Evolutionary conservation across 768 basidiomycete genomes (phyloP), one percentile per base, ranked within the genome.

Genomic region (Piloderma croceum): DNA sequence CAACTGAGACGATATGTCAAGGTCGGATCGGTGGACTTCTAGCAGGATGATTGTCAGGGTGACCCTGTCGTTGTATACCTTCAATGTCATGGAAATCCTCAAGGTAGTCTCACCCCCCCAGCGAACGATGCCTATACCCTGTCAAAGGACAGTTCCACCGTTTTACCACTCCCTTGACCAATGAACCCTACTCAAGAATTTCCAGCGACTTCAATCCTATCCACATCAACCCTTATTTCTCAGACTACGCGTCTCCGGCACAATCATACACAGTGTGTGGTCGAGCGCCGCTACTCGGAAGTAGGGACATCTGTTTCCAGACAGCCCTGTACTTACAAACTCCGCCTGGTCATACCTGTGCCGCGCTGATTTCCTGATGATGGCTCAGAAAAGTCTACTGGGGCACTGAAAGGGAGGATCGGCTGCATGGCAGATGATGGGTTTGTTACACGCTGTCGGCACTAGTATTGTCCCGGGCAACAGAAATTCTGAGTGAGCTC

Each of bases 161-260:
- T 71, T 6, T 94, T 91, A 79, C 69, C 34, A 76, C 94, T 3
- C 94, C 94, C 19, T 68, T 87, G 33, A 90, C 89, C 34, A 99
- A 99, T 57, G 89, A 94, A 63, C 86, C 91, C 2, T 99, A 98
- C 66, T 97, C 93, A 4, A 80, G 82, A 61, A 77, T 93, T 35
- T 99, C 96, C 0, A 93, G 94, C 33, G 94, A 99, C 64, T 98
- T 90, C 73, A 98, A 99, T 62, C 96, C 96, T 21, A 99, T 99
- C 51, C 96, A 99, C 60, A 72, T 96, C 61, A 97, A 99, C 64
- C 94, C 96, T 0, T 98, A 98, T 73, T 97, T 99, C 70, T 80
- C 96, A 18, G 84, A 91, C 59, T 90, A 85, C 46, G 93, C 94
- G 2, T 77, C 11, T 93, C 94, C 18, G 85, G 88, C 11, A 99